A percentile compares a stretch with the other conserved stretches of the same genome.
These are phyloP conservation scores for Ophiostoma angusticollis DNA, from an alignment of 2,329 filamentous ascomycete species.

Conservation along the genomic window DNA sequence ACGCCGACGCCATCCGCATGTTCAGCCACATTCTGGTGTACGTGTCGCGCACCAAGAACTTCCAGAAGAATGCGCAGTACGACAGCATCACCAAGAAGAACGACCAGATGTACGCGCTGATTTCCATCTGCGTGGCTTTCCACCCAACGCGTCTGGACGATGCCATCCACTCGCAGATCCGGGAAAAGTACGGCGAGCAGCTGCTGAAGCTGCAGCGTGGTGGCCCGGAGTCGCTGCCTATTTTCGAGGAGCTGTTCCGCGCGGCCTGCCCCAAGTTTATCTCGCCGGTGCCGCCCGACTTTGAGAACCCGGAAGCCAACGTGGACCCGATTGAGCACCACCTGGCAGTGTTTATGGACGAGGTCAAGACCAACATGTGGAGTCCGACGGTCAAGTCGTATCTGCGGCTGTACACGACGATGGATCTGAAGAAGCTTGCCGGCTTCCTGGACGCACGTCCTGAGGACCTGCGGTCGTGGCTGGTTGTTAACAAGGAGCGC, in stretches of 20 bases:
- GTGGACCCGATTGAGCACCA: conserved; percentile 97
- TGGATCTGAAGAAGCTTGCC: conserved; percentile 96
- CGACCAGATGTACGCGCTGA: conserved; percentile 98
- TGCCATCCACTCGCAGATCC: conserved; percentile 94
- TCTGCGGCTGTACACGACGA: conserved; percentile 96
- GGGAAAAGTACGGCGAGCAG: conserved; percentile 99
- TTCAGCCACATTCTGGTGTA: conserved; percentile 99
- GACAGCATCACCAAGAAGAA: conserved; percentile 99
- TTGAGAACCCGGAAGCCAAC: conserved; percentile 92
- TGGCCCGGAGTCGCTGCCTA: conserved; percentile 83
- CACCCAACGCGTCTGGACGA: conserved; percentile 94
- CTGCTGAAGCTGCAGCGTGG: conserved; percentile 93
- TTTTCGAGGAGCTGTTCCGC: conserved; percentile 98
- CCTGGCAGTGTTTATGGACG: conserved; percentile 95
- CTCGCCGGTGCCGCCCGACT: conserved; percentile 90
- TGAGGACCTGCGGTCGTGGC: conserved; percentile 88
- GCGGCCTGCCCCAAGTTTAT: conserved; percentile 99
- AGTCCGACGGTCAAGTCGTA: conserved; percentile 97
- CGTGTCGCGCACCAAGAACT: conserved; percentile 98
- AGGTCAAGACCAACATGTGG: conserved; percentile 99
- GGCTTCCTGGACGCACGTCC: conserved; percentile 94
- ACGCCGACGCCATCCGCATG: conserved; percentile 98
- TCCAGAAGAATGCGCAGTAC: conserved; percentile 98
- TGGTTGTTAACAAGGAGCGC: conserved; percentile 96
- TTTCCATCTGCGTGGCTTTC: conserved; percentile 97